phyloP scores from a whole-genome alignment of 768 basidiomycete genomes.

The Pleurotus platypus region DNA sequence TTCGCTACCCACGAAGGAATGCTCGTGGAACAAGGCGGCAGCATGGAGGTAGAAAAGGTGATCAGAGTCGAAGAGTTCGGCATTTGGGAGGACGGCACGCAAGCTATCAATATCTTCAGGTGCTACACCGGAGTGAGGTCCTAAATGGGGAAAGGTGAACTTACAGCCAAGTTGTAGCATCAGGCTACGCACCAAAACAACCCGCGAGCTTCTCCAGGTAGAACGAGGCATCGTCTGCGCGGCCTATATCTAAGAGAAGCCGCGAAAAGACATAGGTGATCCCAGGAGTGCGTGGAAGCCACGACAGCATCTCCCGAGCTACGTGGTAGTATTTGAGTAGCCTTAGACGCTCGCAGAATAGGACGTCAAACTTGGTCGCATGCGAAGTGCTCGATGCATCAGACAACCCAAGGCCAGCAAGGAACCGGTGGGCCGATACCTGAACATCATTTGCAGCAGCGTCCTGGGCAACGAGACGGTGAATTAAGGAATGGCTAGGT shows the following conservation, averaged over 20 bases:
- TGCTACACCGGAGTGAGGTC: slow-evolving; percentile 45
- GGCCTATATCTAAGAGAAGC: slow-evolving; percentile 61
- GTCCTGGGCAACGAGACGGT: slow-evolving; percentile 55
- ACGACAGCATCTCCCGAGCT: slow-evolving; percentile 63
- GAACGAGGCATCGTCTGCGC: slow-evolving; percentile 68
- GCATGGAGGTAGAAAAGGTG: slow-evolving; percentile 78
- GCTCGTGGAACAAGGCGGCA: slow-evolving; percentile 68
- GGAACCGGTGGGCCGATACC: slow-evolving; percentile 63
- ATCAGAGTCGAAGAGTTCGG: slow-evolving; percentile 53
- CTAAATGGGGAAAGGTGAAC: slow-evolving; percentile 24
- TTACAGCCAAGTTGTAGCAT: slow-evolving; percentile 9
- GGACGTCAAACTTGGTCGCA: slow-evolving; percentile 64
- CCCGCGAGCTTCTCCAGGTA: slow-evolving; percentile 74
- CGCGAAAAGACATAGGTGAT: slow-evolving; percentile 71
- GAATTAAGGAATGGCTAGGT: slow-evolving; percentile 60
- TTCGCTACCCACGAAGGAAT: slow-evolving; percentile 53
- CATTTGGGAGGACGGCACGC: slow-evolving; percentile 54
- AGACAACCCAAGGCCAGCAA: slow-evolving; percentile 64
- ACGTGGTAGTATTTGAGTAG: slow-evolving; percentile 57
- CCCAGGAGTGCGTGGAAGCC: slow-evolving; percentile 78
- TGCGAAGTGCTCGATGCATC: slow-evolving; percentile 66
- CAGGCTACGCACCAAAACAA: slow-evolving; percentile 58
- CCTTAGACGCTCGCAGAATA: slow-evolving; percentile 70
- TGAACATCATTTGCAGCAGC: slow-evolving; percentile 48
- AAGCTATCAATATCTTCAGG: slow-evolving; percentile 65